Evolutionary conservation across 495 filamentous ascomycete genomes (phyloP), one percentile per base, ranked within the genome.

Genomic region (Thermothielavioides terrestris): DNA sequence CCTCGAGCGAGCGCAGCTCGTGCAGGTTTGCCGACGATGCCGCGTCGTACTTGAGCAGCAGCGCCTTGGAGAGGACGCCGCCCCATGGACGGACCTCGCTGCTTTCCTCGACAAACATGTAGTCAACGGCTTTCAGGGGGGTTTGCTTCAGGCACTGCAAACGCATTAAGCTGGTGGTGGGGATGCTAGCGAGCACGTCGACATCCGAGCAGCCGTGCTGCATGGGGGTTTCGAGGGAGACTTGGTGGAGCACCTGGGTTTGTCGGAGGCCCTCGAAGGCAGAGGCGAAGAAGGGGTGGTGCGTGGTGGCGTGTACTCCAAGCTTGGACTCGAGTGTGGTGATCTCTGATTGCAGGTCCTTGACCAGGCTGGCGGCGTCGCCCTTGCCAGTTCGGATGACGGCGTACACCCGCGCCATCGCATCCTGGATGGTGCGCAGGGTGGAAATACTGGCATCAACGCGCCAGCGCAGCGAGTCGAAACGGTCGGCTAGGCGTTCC

Each of bases 231-330:
- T 55, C 43, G 12, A 52, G 44, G 1, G 57, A 57, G 23, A 72
- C 56, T 21, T 50, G 56, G 42, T 72, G 63, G 22, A 79, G 57
- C 3, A 68, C 70, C n/a, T 76, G 66, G 49, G 79, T 81, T 60
- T 88, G 80, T 58, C 82, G 75, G 31, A 89, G 57, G 3, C 73
- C 68, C 59, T 88, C 84, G 53, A 89, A 89, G 48, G 83, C 74
- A 9, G 65, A 54, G 10, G 74, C 67, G 52, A 90, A 83, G 56
- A 73, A 77, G 5, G 75, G 75, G 37, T 59, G 74, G 66, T 44
- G 73, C 56, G 45, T 60, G 42, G 46, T 55, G 11, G 62, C 57
- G 58, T 75, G 49, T 28, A 66, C 50, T 50, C 71, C 71, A 15
- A 73, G 65, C 8, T 57, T 68, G 1, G 25, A 67, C 43, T 79